Conservation (phyloP, 2,329 filamentous ascomycete genomes). For the Purpureocillium lavendulum region DNA sequence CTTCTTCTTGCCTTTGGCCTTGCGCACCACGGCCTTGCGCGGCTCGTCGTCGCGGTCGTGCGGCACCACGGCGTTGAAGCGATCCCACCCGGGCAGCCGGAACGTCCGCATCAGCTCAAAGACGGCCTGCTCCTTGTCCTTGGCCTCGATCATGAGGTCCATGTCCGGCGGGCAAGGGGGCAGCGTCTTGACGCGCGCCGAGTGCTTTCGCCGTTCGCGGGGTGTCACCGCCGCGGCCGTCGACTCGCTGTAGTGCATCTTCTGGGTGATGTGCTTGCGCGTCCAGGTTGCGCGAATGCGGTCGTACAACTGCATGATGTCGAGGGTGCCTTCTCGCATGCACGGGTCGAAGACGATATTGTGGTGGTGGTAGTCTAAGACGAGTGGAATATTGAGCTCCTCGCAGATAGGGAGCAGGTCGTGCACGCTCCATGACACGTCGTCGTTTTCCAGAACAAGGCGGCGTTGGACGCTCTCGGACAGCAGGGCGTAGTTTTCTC, state of each 20-base stretch:
- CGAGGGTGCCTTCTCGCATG: conserved; percentile 74
- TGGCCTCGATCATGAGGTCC: conserved; percentile 99
- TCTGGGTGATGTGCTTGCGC: conserved; percentile 76
- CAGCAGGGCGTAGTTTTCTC: conserved; percentile 61
- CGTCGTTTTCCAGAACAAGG: conserved; percentile 88
- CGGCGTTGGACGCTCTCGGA: conserved; percentile 66
- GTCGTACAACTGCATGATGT: conserved; percentile 66
- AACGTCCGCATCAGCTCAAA: conserved; percentile 90
- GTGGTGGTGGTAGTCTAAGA: conserved; percentile 91
- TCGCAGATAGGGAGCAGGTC: conserved; percentile 85
- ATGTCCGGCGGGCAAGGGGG: conserved; percentile 76
- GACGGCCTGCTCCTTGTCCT: conserved; percentile 94
- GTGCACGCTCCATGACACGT: conserved; percentile 87
- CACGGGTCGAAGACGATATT: conserved; percentile 79
- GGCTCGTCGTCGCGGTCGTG: conserved; percentile 69
- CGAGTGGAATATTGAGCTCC: conserved; percentile 86
- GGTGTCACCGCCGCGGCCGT: conserved; percentile 56
- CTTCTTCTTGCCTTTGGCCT: conserved; percentile 25
- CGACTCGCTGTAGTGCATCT: conserved; percentile 95
- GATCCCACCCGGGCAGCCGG: conserved; percentile 71
- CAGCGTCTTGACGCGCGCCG: conserved; percentile 65
- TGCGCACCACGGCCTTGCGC: conserved; percentile 32
- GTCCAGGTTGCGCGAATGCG: conserved; percentile 80
- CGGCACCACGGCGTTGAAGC: conserved; percentile 69
- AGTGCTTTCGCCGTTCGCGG: conserved; percentile 77